A percentile compares a stretch with the other conserved stretches of the same genome.
These are phyloP conservation scores for Senna tora DNA, from an alignment of 306 rosid species.

Conservation along the genomic window DNA sequence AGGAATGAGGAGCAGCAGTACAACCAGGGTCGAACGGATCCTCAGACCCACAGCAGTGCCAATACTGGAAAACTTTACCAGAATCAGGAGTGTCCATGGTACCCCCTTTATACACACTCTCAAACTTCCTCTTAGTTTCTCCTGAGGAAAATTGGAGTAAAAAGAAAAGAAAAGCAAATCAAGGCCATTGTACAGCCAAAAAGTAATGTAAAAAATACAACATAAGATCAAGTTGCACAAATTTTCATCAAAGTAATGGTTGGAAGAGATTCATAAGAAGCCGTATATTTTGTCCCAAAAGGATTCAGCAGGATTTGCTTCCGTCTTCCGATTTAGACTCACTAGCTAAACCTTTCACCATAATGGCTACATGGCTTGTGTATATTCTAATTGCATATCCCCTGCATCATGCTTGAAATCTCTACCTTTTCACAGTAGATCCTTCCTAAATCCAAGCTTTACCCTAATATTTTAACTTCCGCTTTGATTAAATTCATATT, in stretches of 20 bases:
- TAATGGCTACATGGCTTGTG: conserved; percentile 25
- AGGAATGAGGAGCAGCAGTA: conserved; percentile 73
- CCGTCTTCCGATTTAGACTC: conserved; percentile 3
- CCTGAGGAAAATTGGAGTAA: conserved; percentile 60
- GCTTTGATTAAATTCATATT: too few relatives aligned
- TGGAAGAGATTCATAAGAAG: conserved; percentile 16
- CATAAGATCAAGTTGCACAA: conserved; percentile 27
- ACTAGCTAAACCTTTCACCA: conserved; percentile 22
- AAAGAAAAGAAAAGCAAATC: conserved; percentile 27
- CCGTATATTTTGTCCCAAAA: background rate
- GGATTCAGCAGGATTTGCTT: conserved; percentile 12
- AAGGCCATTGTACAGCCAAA: conserved; percentile 24
- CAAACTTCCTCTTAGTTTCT: conserved; percentile 95
- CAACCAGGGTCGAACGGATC: conserved; percentile 89
- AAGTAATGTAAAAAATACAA: conserved; percentile 25
- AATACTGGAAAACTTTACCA: conserved; percentile 84
- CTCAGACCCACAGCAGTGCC: conserved; percentile 98
- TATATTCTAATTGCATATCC: conserved; percentile 31
- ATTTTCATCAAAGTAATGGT: conserved; percentile 25
- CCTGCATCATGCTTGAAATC: conserved; percentile 29
- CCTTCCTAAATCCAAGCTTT: too few relatives aligned
- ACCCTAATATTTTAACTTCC: too few relatives aligned
- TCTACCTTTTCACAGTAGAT: conserved; percentile 25
- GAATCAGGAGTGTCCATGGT: conserved; percentile 82
- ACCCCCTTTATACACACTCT: conserved; percentile 87